Evolutionary conservation across 352 stramenopile genomes (phyloP).

Genomic region (Globisporangium solare): DNA sequence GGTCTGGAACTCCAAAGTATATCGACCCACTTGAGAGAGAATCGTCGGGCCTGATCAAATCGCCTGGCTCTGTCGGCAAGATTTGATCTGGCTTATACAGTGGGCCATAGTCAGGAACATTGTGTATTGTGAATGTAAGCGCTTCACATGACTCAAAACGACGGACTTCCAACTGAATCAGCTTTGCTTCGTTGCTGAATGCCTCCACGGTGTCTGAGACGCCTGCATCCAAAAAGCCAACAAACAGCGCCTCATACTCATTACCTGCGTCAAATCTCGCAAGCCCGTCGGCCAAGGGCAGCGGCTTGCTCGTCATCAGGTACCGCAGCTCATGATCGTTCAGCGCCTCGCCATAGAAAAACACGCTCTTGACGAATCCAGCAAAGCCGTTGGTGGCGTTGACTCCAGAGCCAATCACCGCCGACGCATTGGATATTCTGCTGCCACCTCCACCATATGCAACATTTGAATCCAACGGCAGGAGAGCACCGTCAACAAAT

Average conservation of each 20-base stretch:
- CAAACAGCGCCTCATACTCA: slow-evolving; percentile 2
- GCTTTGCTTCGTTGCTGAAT: background rate
- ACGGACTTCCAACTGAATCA: slow-evolving; percentile 5
- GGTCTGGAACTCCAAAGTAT: slow-evolving; percentile 8
- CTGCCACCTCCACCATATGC: background rate
- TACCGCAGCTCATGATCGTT: slow-evolving; percentile 31
- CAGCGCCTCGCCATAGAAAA: slow-evolving; percentile 38
- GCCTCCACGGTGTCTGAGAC: slow-evolving; percentile 5
- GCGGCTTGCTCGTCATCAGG: slow-evolving; percentile 23
- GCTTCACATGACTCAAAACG: slow-evolving; percentile 3
- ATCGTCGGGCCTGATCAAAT: background rate
- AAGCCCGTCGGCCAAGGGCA: slow-evolving; percentile 17
- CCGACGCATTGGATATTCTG: background rate
- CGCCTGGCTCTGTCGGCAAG: background rate
- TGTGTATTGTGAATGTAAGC: slow-evolving; percentile 7
- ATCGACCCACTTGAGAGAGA: slow-evolving; percentile 5
- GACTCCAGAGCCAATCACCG: slow-evolving; percentile 15
- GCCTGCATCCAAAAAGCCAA: slow-evolving; percentile 13
- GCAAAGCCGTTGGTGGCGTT: slow-evolving; percentile 23
- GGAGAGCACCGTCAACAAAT: slow-evolving; percentile 18
- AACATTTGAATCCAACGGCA: background rate
- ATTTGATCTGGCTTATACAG: slow-evolving; percentile 1
- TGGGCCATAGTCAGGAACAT: slow-evolving; percentile 10
- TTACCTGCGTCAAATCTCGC: slow-evolving; percentile 2
- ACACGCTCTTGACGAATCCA: slow-evolving; percentile 33